Evolutionary conservation across 345 rosid species (phyloP).

Genomic region (Salix brachista): DNA sequence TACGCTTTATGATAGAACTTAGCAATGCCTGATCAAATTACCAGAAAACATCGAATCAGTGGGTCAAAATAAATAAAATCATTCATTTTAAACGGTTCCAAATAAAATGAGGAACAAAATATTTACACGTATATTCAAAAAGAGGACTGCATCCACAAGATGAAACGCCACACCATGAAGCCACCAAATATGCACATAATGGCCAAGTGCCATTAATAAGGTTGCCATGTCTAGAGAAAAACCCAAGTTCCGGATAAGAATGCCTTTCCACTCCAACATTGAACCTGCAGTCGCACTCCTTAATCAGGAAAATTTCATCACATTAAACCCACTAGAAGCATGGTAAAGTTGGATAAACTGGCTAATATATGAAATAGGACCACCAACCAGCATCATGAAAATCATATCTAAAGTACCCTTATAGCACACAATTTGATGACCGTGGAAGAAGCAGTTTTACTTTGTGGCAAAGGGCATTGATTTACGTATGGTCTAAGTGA

Average conservation of each 20-base stretch:
- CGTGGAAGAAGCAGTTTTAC: neutral
- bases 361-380: neutral
- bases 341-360: neutral
- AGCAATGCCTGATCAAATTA: constrained; percentile 70
- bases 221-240: constrained; percentile 92
- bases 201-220: constrained; percentile 85
- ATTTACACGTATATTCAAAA: constrained; percentile 86
- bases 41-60: neutral
- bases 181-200: constrained; percentile 91
- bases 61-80: constrained; percentile 9
- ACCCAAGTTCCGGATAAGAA: constrained; percentile 85
- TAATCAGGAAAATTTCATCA: constrained; percentile 12
- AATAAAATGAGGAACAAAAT: constrained; percentile 11
- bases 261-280: constrained; percentile 88
- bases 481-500: neutral
- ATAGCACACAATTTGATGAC: neutral
- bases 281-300: constrained; percentile 53
- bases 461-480: neutral
- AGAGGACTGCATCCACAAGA: constrained; percentile 83
- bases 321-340: constrained; percentile 1
- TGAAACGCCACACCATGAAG: constrained; percentile 95
- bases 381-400: neutral
- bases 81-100: neutral
- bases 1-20: constrained; percentile 82
- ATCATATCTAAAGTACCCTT: neutral